Conservation (phyloP, 345 rosid species). For the Citrus reticulata region DNA sequence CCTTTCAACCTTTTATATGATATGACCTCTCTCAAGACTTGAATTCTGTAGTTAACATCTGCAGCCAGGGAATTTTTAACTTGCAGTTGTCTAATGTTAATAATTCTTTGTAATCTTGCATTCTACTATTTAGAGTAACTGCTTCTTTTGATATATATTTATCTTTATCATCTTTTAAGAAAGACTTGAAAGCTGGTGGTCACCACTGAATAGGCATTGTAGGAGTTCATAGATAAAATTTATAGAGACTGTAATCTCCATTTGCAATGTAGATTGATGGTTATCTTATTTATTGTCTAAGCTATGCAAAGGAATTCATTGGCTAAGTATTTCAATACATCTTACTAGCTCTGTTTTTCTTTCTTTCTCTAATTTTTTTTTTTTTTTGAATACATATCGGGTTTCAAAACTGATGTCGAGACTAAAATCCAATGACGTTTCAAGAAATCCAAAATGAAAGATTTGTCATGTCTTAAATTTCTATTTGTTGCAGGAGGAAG, state of each 20-base stretch:
- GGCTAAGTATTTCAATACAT: not conserved
- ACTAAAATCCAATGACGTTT: not conserved
- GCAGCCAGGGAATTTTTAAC: not conserved
- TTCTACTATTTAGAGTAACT: not conserved
- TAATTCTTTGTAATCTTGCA: not conserved
- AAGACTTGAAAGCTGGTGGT: not conserved
- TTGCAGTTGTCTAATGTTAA: not conserved
- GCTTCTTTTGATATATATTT: not conserved
- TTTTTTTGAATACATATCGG: too few species aligned
- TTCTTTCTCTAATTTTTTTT: too few species aligned
- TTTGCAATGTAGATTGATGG: not conserved
- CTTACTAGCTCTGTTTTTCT: not conserved
- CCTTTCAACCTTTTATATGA: not conserved
- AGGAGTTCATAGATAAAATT: not conserved
- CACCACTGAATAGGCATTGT: not conserved
- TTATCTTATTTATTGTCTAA: not conserved
- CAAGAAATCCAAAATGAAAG: not conserved
- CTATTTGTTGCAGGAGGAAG: slow-evolving; percentile 54
- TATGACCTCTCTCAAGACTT: not conserved
- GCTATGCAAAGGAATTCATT: not conserved
- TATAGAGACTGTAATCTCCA: not conserved
- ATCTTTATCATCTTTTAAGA: not conserved
- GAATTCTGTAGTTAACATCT: not conserved
- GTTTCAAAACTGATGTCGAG: not conserved
- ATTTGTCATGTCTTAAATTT: not conserved